Conservation (phyloP, 1,284 basidiomycete species). For the Apiotrichum akiyoshidainum region DNA sequence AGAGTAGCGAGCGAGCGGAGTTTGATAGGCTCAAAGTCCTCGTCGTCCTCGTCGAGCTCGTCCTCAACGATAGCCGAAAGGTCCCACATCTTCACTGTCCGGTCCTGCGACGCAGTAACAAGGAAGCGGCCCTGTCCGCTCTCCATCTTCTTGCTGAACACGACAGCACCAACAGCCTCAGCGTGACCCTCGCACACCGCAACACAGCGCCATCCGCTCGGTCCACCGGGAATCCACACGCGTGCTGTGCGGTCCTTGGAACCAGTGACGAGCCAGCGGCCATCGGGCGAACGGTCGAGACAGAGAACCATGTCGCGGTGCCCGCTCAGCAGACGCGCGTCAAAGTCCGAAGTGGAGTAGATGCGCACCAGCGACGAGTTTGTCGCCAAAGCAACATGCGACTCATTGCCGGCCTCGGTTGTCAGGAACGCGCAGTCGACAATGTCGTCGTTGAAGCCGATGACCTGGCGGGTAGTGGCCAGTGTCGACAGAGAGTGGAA, state of each 20-base stretch:
- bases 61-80: conserved; percentile 56
- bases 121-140: conserved; percentile 58
- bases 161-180: conserved; percentile 88
- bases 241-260: conserved; percentile 88
- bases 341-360: conserved; percentile 68
- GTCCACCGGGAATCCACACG: conserved; percentile 66
- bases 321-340: conserved; percentile 77
- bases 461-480: conserved; percentile 72
- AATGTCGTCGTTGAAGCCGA: conserved; percentile 98
- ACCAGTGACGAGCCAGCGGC: conserved; percentile 76
- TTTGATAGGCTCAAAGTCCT: conserved; percentile 48
- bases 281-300: conserved; percentile 66
- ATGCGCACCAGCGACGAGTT: conserved; percentile 90
- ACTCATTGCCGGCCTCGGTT: conserved; percentile 34
- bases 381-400: conserved; percentile 84
- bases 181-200: conserved; percentile 90
- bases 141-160: conserved; percentile 61
- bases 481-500: conserved; percentile 71
- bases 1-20: conserved; percentile 81
- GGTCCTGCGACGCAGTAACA: conserved; percentile 93
- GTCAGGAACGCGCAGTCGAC: conserved; percentile 77
- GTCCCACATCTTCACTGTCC: conserved; percentile 99
- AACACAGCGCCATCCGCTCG: conserved; percentile 68
- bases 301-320: conserved; percentile 90
- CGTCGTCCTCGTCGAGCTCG: conserved; percentile 28